A percentile compares a stretch with the other conserved stretches of the same genome.
Conservation (phyloP, 345 rosid species). For the Syzygium jambos region DNA sequence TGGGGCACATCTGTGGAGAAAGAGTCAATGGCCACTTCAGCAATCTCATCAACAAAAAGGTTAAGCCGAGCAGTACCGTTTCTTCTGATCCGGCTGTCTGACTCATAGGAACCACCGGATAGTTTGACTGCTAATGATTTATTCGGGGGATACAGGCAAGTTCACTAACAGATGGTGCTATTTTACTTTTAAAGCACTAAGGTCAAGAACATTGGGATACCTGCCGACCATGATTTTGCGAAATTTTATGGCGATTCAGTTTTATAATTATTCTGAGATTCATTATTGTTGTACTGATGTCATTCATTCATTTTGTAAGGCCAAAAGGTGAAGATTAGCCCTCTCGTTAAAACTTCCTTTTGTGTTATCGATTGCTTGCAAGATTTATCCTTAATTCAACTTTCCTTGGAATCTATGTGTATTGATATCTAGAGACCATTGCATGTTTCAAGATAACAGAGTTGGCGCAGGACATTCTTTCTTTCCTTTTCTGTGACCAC, state of each 20-base stretch:
- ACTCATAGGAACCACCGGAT: background rate
- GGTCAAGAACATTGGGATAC: background rate
- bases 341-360: background rate
- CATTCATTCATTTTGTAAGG: background rate
- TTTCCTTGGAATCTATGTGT: background rate
- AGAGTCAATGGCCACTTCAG: slow-evolving; percentile 23
- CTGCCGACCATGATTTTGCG: background rate
- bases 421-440: background rate
- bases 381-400: background rate
- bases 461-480: too few species aligned
- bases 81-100: background rate
- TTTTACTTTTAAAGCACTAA: background rate
- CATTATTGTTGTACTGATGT: background rate
- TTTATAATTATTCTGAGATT: background rate
- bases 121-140: background rate
- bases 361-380: background rate
- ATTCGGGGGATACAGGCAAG: background rate
- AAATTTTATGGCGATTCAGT: background rate
- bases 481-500: too few species aligned
- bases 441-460: background rate
- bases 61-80: background rate
- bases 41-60: slow-evolving; percentile 7
- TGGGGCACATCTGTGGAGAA: slow-evolving; percentile 68
- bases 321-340: background rate
- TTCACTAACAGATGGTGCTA: background rate